These are phyloP conservation scores for Lactarius evosmus DNA, from an alignment of 768 basidiomycete species.

Conservation along the genomic window DNA sequence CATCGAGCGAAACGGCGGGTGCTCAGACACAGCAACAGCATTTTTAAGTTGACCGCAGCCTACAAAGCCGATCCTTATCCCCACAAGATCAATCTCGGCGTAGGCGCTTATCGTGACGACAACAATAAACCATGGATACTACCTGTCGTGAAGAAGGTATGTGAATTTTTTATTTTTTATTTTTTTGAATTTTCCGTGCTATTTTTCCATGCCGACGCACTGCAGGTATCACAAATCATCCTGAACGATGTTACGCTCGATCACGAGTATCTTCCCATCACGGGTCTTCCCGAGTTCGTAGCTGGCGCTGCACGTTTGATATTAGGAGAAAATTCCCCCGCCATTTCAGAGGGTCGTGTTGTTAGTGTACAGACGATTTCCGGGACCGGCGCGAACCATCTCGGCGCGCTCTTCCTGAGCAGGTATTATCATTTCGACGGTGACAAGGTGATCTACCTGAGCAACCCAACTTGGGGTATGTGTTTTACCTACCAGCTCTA, in stretches of 20 bases:
- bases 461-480: constrained; percentile 94
- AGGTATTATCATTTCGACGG: constrained; percentile 73
- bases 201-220: neutral
- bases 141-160: constrained; percentile 84
- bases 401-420: constrained; percentile 83
- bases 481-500: constrained; percentile 19
- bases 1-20: neutral
- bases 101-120: constrained; percentile 90
- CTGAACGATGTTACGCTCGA: constrained; percentile 70
- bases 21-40: constrained; percentile 44
- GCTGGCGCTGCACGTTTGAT: constrained; percentile 79
- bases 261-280: constrained; percentile 91
- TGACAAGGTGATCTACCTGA: constrained; percentile 72
- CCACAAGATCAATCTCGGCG: constrained; percentile 87
- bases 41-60: constrained; percentile 86
- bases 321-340: constrained; percentile 67
- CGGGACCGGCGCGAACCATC: constrained; percentile 94
- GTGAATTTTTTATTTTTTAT: constrained; percentile 24
- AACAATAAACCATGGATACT: constrained; percentile 88
- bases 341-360: constrained; percentile 66
- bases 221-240: constrained; percentile 69
- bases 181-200: neutral
- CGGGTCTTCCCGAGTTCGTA: constrained; percentile 81
- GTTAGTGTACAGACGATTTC: constrained; percentile 90
- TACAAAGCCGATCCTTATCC: constrained; percentile 77